Base-by-base conservation (phyloP, 805 yeast species). In the Pichia gijzeniarum region DNA sequence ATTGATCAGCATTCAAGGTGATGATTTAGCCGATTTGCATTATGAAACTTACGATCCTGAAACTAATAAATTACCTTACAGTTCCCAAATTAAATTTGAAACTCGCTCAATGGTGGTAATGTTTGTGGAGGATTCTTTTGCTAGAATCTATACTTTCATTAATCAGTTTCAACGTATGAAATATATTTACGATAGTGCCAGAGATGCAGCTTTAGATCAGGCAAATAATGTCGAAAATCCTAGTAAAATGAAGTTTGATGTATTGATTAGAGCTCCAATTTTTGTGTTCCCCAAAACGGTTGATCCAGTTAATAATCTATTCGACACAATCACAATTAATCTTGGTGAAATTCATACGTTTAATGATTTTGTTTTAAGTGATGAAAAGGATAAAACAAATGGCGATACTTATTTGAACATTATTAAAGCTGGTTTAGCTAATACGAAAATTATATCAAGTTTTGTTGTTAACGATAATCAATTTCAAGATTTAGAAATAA, bases 121-220 rank as follows among this genome's bases (percentile, higher is more conserved):
- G 59, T 85, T 90, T 58, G 80, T 88, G 17, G 96, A 91, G 55
- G 84, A 80, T 48, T 84, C 97, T 0, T 73, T 89, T 47, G 72
- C 80, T 30, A 75, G 81, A 52, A 74, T 95, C 10, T 57, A 83
- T 27, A 70, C 74, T 10, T 91, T 79, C 55, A 67, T 88, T 55
- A 77, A 77, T 52, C 84, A 83, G 53, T 85, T 95, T 57, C 82
- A 79, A 48, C 76, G 76, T 53, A 87, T 91, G 95, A 93, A 93
- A 62, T 77, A 76, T 4, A 71, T 90, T n/a, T 95, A 85, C 62
- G 99, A 93, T 57, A 69, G 76, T 18, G 95, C 98, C 0, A 75
- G 98, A 47, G 87, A 83, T 56, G 86, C 89, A 10, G 96, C 98
- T 0, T 76, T 88, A 53, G 77, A 83, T 53, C 95, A 86, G 60